phyloP scores from a whole-genome alignment of 2,329 filamentous ascomycete species.

The Phyllosticta ampelicida region DNA sequence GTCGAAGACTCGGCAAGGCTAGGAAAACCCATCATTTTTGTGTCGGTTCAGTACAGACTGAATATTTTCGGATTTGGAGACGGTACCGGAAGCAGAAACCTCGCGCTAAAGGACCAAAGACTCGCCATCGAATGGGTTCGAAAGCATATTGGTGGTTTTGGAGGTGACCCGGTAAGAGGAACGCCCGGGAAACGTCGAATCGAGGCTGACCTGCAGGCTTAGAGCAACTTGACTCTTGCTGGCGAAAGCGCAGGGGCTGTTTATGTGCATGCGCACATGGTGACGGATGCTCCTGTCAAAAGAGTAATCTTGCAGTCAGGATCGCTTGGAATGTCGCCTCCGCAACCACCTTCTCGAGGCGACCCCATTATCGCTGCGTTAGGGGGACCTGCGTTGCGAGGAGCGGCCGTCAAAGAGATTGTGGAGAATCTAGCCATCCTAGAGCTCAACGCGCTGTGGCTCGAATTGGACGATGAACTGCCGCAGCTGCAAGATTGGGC shows the following conservation, averaged over 20 bases:
- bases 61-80: conserved; percentile 38
- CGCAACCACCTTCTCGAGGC: conserved; percentile 27
- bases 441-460: conserved; percentile 22
- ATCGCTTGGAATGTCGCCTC: conserved; percentile 33
- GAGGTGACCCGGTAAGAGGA: conserved; percentile 18
- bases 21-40: conserved; percentile 31
- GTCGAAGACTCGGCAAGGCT: conserved; percentile 22
- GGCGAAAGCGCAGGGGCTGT: conserved; percentile 39
- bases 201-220: background rate
- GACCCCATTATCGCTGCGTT: conserved; percentile 21
- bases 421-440: conserved; percentile 23
- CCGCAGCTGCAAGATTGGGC: conserved; percentile 28
- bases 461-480: conserved; percentile 28
- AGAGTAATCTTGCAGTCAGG: conserved; percentile 33
- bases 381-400: conserved; percentile 17
- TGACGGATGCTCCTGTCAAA: conserved; percentile 22
- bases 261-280: conserved; percentile 34
- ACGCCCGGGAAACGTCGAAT: background rate
- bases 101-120: conserved; percentile 28
- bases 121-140: conserved; percentile 23
- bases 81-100: conserved; percentile 26
- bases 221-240: conserved; percentile 32
- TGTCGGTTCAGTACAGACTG: conserved; percentile 35
- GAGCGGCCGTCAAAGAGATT: conserved; percentile 21
- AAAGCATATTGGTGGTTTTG: conserved; percentile 18